Conservation (phyloP, 139 green algal genomes). For the Nannochloris sp. region DNA sequence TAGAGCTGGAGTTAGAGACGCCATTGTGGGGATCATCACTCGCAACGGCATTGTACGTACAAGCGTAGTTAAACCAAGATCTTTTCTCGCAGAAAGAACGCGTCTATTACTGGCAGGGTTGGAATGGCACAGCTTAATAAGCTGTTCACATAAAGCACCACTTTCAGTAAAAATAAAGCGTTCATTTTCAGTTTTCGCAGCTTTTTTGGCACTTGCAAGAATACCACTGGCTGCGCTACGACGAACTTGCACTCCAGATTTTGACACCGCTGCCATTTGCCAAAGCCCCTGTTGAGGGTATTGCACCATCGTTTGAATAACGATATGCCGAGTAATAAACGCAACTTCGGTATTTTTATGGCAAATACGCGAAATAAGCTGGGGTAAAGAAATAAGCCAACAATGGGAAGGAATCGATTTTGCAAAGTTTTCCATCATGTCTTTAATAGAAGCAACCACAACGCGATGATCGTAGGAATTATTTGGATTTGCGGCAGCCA, state of each 20-base stretch:
- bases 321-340: constrained; percentile 40
- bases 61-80: constrained; percentile 42
- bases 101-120: background rate
- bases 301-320: constrained; percentile 24
- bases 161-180: constrained; percentile 34
- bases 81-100: constrained; percentile 25
- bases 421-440: constrained; percentile 32
- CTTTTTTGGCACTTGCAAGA: constrained; percentile 12
- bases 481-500: background rate
- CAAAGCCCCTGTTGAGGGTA: constrained; percentile 74
- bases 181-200: background rate
- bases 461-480: background rate
- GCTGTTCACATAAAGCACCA: constrained; percentile 55
- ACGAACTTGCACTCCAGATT: constrained; percentile 49
- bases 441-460: constrained; percentile 1
- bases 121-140: constrained; percentile 64
- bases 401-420: constrained; percentile 56
- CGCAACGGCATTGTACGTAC: constrained; percentile 56
- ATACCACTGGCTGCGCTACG: constrained; percentile 33
- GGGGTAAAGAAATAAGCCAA: constrained; percentile 81
- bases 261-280: constrained; percentile 63
- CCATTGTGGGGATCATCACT: constrained; percentile 61
- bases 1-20: constrained; percentile 15
- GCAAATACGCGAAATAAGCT: constrained; percentile 88
- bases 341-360: constrained; percentile 67